Base-by-base conservation (phyloP, 805 yeast species). In the Candida pini region DNA sequence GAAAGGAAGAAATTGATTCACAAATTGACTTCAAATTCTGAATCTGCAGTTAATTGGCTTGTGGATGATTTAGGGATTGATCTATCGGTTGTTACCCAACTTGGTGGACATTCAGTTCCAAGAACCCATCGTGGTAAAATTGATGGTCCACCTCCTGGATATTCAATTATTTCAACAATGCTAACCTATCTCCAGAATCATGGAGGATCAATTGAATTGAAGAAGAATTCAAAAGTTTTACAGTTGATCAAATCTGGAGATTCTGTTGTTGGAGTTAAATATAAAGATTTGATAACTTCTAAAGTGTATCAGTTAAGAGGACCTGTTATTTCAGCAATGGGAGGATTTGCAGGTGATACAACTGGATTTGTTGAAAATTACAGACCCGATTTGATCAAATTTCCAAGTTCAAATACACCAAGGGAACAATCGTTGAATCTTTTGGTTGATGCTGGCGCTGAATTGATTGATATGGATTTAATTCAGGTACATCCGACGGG, bases 71-170 rank as follows among this genome's bases (percentile, higher is more conserved):
- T 83, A 46, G 69, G 66, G 6, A 60, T 83, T 32, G 84, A 79
- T 47, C 61, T 85, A 36, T 70, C 82, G 6, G 64, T 78, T 12
- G 81, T 85, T 9, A 71, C 85, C n/a, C 73, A 84, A 47, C 58
- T 85, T 28, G 95, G 95, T 18, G 95, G 95, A 3, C 94, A 85
- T 52, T 78, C 88, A 1, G 75, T 69, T 32, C 78, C 86, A 15
- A 68, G 95, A 55, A 85, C 95, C 1, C 95, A 85, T 54, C 69
- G 94, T 47, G 89, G 94, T 1, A 70, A 73, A 32, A 81, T 75
- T 40, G 69, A 76, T 14, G 66, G 71, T 40, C 32, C 32, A 3
- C 76, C 76, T 33, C 83, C 83, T 3, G 84, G 83, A 1, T 73
- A 73, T 73, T 79, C 83, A 6, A 74, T 78, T 33, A 73, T 81